These are phyloP conservation scores for Hygrophila difformis DNA, from an alignment of 257 asterid species.

Conservation along the genomic window DNA sequence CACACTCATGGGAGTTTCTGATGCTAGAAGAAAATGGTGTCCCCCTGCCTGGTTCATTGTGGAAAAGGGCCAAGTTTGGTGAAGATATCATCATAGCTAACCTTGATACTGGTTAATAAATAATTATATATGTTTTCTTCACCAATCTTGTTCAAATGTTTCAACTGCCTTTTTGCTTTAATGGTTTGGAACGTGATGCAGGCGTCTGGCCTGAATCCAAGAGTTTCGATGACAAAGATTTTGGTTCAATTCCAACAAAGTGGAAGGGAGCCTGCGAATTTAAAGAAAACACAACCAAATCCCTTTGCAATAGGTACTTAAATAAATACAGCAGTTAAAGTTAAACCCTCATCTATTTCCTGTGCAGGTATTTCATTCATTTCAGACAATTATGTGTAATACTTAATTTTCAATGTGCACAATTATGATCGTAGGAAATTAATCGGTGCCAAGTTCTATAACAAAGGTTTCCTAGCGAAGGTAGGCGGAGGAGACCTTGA, in stretches of 20 bases:
- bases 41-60: conserved; percentile 28
- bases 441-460: conserved; percentile 72
- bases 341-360: too few relatives aligned
- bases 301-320: conserved; percentile 72
- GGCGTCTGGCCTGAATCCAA: conserved; percentile 86
- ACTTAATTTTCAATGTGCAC: too few relatives aligned
- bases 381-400: too few relatives aligned
- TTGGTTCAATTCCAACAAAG: conserved; percentile 61
- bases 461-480: conserved; percentile 37
- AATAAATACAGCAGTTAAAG: too few relatives aligned
- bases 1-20: conserved; percentile 74
- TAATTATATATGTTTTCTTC: too few relatives aligned
- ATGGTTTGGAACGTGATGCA: too few relatives aligned
- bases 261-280: conserved; percentile 71
- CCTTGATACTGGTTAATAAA: conserved; percentile 54
- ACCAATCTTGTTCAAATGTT: too few relatives aligned
- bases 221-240: conserved; percentile 58
- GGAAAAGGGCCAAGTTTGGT: conserved; percentile 58
- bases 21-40: conserved; percentile 33
- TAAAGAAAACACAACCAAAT: not conserved
- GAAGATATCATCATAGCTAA: conserved; percentile 54
- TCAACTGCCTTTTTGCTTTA: too few relatives aligned
- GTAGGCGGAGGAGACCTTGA: not conserved
- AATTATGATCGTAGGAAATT: conserved; percentile 42
- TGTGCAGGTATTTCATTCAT: too few relatives aligned